Percentiles rank a stretch among this genome's conserved stretches.
phyloP scores from a whole-genome alignment of 23 red algal genomes.

The Gracilariopsis chorda region DNA sequence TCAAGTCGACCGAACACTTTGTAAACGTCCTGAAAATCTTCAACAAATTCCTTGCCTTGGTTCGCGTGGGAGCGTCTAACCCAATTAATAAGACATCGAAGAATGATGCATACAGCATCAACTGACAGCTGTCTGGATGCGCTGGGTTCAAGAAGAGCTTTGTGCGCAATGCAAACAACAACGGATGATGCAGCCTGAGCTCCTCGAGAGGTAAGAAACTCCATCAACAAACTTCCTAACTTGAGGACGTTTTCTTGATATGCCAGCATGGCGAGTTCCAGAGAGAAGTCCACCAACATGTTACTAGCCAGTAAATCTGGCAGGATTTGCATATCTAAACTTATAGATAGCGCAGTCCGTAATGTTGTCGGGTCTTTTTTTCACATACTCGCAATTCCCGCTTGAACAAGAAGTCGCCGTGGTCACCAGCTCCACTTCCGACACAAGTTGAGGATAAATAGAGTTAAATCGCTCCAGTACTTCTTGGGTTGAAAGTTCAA shows the following conservation, averaged over 20 bases:
- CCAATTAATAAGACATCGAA: neutral
- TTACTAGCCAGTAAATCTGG: constrained; percentile 49
- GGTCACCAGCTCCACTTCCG: constrained; percentile 50
- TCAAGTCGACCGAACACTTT: neutral
- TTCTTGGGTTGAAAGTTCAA: no score
- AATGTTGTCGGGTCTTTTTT: constrained; percentile 6
- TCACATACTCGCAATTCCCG: constrained; percentile 32
- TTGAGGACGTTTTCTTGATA: constrained; percentile 74
- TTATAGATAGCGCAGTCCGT: constrained; percentile 46
- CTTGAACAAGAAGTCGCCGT: neutral
- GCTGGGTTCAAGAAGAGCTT: neutral
- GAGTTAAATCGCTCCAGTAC: no score
- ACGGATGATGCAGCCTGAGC: constrained; percentile 31
- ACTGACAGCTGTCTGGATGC: neutral
- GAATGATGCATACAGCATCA: constrained; percentile 14
- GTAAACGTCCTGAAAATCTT: neutral
- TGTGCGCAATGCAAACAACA: constrained; percentile 40
- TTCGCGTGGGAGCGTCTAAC: neutral
- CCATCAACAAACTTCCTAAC: constrained; percentile 73
- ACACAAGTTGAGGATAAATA: no score
- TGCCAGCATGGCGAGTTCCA: constrained; percentile 84
- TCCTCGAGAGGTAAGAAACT: constrained; percentile 56
- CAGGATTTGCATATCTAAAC: constrained; percentile 54
- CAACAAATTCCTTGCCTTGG: neutral
- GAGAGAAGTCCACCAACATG: constrained; percentile 65